Evolutionary conservation across 2,329 filamentous ascomycete species (phyloP), one percentile per base, ranked within the genome.

Genomic region (Rugonectria rugulosa): DNA sequence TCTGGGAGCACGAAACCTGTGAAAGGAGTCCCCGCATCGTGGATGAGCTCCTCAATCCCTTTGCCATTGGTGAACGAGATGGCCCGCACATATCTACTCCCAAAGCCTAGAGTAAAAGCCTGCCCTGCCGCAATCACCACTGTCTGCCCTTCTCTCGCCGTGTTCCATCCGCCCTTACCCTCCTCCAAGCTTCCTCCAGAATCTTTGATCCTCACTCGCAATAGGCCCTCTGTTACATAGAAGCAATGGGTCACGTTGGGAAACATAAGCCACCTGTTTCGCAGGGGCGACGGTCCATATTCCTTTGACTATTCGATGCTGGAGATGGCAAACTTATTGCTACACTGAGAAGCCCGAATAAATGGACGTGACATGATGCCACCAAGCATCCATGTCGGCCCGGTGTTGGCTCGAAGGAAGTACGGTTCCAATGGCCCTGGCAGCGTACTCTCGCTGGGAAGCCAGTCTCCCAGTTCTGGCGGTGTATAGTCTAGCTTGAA

Each of bases 321-420:
- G 1, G 78, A 80, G 53, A 86, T 83, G 9, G 79, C 74, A 51
- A 84, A 85, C 42, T 75, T 78, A 0, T 77, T 79, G 21, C 69
- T 68, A 23, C 75, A 78, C 62, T 85, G 79, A 19, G 68, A 65
- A 3, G 78, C 78, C 4, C 75, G 78, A 44, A 80, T 76, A 24
- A 85, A 76, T 0, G 82, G 81, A 19, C 80, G 63, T 0, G 73
- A 74, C 34, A 83, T 63, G 14, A 78, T 71, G 0, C 80, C 81
- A 0, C 78, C 80, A 2, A 77, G 62, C 4, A 79, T 60, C 66
- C 73, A 82, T 38, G 76, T 68, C 0, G 79, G 79, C 0, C 81
- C 81, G 0, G 76, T 79, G 32, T 81, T 82, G 11, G 78, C 75
- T 7, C 77, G 76, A 5, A 86, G 67, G 51, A 80, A 86, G 62